Percentiles rank a stretch among this genome's conserved stretches.
Conservation (phyloP, 208 protist species). For the Trypanosoma vivax region DNA sequence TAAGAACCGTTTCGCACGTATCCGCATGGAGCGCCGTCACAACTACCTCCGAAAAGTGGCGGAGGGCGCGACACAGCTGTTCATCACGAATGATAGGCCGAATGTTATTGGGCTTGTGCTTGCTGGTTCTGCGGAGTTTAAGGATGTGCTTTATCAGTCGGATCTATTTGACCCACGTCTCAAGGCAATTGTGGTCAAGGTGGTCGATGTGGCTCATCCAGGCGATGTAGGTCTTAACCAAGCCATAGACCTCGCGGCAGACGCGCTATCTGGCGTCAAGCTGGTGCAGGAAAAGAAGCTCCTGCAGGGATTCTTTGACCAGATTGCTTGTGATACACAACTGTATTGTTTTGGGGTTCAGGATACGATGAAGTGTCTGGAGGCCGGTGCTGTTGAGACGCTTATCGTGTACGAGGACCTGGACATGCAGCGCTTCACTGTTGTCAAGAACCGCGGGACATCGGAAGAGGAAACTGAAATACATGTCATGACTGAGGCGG, state of each 20-base stretch:
- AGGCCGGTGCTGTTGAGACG: conserved; percentile 97
- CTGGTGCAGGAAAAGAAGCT: conserved; percentile 99
- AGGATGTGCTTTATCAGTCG: conserved; percentile 95
- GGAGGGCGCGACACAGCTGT: conserved; percentile 95
- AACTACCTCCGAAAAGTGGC: conserved; percentile 99
- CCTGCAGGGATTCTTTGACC: conserved; percentile 97
- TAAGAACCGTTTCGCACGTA: conserved; percentile 99
- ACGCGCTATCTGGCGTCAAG: conserved; percentile 96
- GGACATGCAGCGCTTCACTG: conserved; percentile 79
- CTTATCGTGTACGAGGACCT: conserved; percentile 99
- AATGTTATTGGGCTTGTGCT: conserved; percentile 99
- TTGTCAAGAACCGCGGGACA: conserved; percentile 84
- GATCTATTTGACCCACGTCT: conserved; percentile 98
- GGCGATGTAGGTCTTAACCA: conserved; percentile 99
- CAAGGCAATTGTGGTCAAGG: conserved; percentile 96
- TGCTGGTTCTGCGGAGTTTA: conserved; percentile 99
- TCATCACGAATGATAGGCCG: conserved; percentile 97
- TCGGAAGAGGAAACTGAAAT: conserved; percentile 56
- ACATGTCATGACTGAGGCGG: conserved; percentile 61
- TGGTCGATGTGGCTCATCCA: conserved; percentile 99
- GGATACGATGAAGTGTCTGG: conserved; percentile 96
- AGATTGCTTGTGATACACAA: conserved; percentile 97
- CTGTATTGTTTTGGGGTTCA: conserved; percentile 98
- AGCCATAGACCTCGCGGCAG: conserved; percentile 97
- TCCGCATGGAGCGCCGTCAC: conserved; percentile 99